Evolutionary conservation across 495 filamentous ascomycete species (phyloP), one percentile per base, ranked within the genome.

Genomic region (Penicillium antarcticum): DNA sequence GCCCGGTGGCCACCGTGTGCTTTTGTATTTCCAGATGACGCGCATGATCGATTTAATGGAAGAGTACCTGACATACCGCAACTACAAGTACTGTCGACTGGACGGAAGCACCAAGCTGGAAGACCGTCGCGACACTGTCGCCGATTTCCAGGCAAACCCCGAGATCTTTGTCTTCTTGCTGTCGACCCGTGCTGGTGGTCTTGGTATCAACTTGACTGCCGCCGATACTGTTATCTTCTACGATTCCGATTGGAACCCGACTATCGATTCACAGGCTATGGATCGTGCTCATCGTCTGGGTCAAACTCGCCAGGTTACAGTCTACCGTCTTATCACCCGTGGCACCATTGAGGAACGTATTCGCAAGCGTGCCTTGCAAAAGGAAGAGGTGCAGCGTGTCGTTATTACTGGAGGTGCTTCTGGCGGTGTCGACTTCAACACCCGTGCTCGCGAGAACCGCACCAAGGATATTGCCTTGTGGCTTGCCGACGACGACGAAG

Each of bases 11-110:
- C 94, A 99, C 60, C 91, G 94, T 61, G 94, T 99, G 14, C 82
- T 99, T 7, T 77, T 99, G n/a, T 99, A 99, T 77, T 99, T 99
- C 86, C 94, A 99, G 73, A 99, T 99, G 94, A 99, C 94, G n/a
- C 86, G 88, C 58, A 99, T 99, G 94, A 97, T 99, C 63, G 94
- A 99, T 63, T 74, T 99, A 32, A 97, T 97, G 87, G 94, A 99
- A 62, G 94, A 99, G 69, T 99, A 97, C 62, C 79, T 99, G 35
- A 97, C 94, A 3, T 97, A 96, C 73, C 87, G 94, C 57, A 96
- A 97, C 71, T 97, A 95, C 83, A 96, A 95, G 67, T 98, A 97
- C 74, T 91, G 92, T 52, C 87, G 94, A 16, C 82, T 98, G 26
- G 94, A 98, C 58, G 94, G 94, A 63, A 96, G 91, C 26, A 97